Base-by-base conservation (phyloP, 352 stramenopile species). In the Phytophthora lateralis region DNA sequence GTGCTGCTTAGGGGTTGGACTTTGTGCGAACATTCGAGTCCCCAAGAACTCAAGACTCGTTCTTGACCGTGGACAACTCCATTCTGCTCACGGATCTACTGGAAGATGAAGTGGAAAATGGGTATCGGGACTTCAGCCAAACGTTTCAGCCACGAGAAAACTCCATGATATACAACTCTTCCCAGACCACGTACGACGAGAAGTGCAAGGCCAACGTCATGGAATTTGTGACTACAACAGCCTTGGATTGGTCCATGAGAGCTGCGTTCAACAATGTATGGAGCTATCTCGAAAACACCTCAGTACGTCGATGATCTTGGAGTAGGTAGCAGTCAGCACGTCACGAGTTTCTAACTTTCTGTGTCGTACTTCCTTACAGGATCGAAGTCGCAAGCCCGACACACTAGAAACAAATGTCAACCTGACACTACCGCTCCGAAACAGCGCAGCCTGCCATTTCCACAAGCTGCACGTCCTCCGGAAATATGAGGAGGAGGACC, bases 401-500 rank as follows among this genome's bases (percentile, higher is more conserved):
- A 46, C 46, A n/a, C 15, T 69, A 0, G 35, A 57, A 30, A 35
- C 39, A 0, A 59, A 53, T 10, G 17, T 44, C 2, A 37, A 38
- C 3, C 0, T 61, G 6, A 54, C 55, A 3, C 0, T 61, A 10
- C 41, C 55, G 5, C 15, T 51, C 6, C 42, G 18, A 0, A 18
- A 43, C 11, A 20, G 17, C 3, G 4, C 27, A 0, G 7, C 35
- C 6, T 27, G 18, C 8, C 38, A 49, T 20, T 60, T 70, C 49
- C 15, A 66, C 18, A 61, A 61, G 17, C 35, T 70, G 26, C 41
- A 69, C 11, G 54, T 61, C 24, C 9, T 61, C 8, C 55, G 62
- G 27, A 70, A 66, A 14, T 70, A 34, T 17, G 47, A 53, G n/a
- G 55, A 70, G 29, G 4, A 47, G 11, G 49, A 70, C 18, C 35